Conservation (phyloP, 1,284 basidiomycete genomes). For the Chiua sp. region DNA sequence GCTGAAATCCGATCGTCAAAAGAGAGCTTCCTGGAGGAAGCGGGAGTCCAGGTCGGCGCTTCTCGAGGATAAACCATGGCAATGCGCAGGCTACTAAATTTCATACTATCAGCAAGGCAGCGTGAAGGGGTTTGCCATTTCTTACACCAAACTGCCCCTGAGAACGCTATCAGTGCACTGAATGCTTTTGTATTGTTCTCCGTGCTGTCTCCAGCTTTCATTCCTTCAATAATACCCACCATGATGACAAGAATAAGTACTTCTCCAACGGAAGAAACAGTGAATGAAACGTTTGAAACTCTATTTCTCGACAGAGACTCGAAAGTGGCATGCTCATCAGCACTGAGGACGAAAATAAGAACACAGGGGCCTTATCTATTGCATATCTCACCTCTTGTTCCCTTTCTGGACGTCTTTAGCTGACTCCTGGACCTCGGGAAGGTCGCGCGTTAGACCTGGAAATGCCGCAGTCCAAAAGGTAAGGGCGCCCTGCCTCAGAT, state of each 20-base stretch:
- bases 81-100: constrained; percentile 67
- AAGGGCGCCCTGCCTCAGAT: constrained; percentile 59
- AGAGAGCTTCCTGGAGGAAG: constrained; percentile 69
- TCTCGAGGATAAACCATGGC: constrained; percentile 80
- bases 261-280: constrained; percentile 75
- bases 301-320: constrained; percentile 77
- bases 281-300: constrained; percentile 82
- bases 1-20: constrained; percentile 73
- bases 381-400: constrained; percentile 49
- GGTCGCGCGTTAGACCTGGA: constrained; percentile 74
- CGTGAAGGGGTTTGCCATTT: constrained; percentile 12
- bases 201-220: constrained; percentile 65
- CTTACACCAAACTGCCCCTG: constrained; percentile 78
- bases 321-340: constrained; percentile 61
- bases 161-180: constrained; percentile 76
- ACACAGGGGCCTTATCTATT: not conserved
- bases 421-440: constrained; percentile 70
- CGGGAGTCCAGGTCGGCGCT: constrained; percentile 67
- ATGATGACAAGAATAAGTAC: constrained; percentile 75
- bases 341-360: constrained; percentile 40
- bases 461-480: constrained; percentile 90
- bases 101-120: not conserved
- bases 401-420: constrained; percentile 44
- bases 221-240: constrained; percentile 76
- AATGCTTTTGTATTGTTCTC: constrained; percentile 83